Evolutionary conservation across 1,284 basidiomycete species (phyloP).

Genomic region (Ganoderma meredithae): DNA sequence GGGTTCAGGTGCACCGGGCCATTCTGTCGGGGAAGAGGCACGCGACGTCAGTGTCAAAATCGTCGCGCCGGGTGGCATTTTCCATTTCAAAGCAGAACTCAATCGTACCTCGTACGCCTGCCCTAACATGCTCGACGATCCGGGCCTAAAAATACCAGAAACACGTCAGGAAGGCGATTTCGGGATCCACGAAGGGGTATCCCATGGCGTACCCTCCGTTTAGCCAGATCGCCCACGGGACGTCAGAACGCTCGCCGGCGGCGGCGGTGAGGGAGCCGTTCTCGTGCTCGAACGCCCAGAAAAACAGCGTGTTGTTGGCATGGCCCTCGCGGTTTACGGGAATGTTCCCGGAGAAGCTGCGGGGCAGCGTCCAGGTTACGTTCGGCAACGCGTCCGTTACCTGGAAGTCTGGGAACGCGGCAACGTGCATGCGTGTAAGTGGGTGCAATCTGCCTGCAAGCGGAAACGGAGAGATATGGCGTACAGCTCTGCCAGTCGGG

Average conservation of each 20-base stretch:
- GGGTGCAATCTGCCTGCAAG: background rate
- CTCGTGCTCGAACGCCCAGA: conserved; percentile 70
- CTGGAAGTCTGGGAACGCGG: conserved; percentile 34
- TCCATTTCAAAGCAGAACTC: conserved; percentile 1
- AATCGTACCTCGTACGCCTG: conserved; percentile 64
- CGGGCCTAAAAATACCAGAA: conserved; percentile 47
- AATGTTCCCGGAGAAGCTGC: conserved; percentile 73
- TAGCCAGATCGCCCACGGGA: conserved; percentile 79
- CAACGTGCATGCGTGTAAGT: background rate
- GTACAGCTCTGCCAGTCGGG: conserved; percentile 70
- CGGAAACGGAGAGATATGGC: background rate
- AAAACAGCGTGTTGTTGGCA: conserved; percentile 77
- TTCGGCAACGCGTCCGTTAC: conserved; percentile 58
- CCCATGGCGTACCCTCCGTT: conserved; percentile 58
- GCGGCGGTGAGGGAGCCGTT: conserved; percentile 64
- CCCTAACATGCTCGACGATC: conserved; percentile 73
- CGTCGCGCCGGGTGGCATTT: background rate
- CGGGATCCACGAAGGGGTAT: background rate
- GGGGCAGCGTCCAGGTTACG: conserved; percentile 62
- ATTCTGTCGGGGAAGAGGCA: conserved; percentile 51
- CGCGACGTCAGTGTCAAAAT: background rate
- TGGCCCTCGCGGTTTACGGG: conserved; percentile 58
- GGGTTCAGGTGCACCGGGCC: conserved; percentile 66
- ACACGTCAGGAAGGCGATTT: conserved; percentile 8
- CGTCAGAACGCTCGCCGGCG: conserved; percentile 40